Percentiles rank a stretch among this genome's conserved stretches.
These are phyloP conservation scores for Phytopythium montanum DNA, from an alignment of 352 stramenopile genomes.

Conservation along the genomic window DNA sequence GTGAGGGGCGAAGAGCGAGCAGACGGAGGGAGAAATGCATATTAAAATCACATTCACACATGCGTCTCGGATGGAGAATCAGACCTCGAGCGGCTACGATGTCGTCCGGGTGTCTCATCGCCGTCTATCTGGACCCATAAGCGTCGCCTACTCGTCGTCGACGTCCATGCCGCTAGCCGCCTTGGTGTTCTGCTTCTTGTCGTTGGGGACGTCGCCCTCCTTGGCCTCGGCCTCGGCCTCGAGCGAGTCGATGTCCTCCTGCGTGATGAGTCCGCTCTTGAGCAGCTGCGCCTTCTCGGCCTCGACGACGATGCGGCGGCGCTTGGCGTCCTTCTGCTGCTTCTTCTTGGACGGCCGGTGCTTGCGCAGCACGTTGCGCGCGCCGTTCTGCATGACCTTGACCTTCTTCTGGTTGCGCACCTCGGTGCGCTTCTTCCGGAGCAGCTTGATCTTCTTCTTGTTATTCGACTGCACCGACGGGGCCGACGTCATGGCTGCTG, in stretches of 20 bases:
- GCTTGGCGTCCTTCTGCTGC: constrained; percentile 80
- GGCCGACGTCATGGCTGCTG: constrained; percentile 12
- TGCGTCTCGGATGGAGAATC: background rate
- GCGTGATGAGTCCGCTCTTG: constrained; percentile 70
- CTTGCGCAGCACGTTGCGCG: constrained; percentile 56
- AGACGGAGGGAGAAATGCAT: background rate
- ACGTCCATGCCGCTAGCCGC: constrained; percentile 52
- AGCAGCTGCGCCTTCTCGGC: constrained; percentile 76
- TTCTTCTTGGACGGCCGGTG: constrained; percentile 83
- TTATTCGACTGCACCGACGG: constrained; percentile 77
- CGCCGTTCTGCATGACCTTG: constrained; percentile 47
- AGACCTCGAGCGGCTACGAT: background rate
- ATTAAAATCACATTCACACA: background rate
- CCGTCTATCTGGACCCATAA: background rate
- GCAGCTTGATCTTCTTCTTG: constrained; percentile 87
- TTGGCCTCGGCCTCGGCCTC: constrained; percentile 45
- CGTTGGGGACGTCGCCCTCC: constrained; percentile 37
- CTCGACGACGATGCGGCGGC: constrained; percentile 63
- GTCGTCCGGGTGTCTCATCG: background rate
- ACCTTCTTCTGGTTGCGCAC: constrained; percentile 84
- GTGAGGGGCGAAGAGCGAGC: background rate
- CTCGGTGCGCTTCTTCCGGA: constrained; percentile 79
- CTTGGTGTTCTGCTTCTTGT: constrained; percentile 25
- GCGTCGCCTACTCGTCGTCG: constrained; percentile 25
- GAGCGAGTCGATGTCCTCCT: constrained; percentile 84